Conservation (phyloP, 768 basidiomycete genomes). For the Boletellus ananiceps region DNA sequence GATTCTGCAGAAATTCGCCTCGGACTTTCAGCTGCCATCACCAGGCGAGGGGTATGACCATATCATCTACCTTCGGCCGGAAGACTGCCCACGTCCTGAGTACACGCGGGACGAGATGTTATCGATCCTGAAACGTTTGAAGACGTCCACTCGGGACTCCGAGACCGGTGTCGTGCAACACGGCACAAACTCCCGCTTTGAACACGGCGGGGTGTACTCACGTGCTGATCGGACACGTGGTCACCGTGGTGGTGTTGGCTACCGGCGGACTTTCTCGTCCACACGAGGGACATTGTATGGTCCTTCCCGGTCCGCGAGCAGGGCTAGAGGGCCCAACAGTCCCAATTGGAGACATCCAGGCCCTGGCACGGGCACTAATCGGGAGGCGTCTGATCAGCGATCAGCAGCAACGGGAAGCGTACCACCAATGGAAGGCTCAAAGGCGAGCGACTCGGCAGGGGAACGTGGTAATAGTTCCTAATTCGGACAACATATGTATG, state of each 20-base stretch:
- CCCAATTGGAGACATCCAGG: constrained; percentile 18
- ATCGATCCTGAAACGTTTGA: constrained; percentile 49
- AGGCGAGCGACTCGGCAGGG: constrained; percentile 18
- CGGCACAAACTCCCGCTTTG: constrained; percentile 6
- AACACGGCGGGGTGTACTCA: constrained; percentile 5
- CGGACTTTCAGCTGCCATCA: constrained; percentile 53
- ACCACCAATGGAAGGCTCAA: constrained; percentile 24
- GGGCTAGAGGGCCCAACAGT: constrained; percentile 12
- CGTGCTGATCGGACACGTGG: constrained; percentile 20
- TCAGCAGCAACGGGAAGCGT: constrained; percentile 6
- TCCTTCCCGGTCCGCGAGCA: constrained; percentile 13
- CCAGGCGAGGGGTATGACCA: constrained; percentile 63
- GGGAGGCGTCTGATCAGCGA: constrained; percentile 16
- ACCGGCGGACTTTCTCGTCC: constrained; percentile 11
- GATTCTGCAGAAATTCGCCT: constrained; percentile 62
- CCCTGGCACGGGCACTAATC: constrained; percentile 9
- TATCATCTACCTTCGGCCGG: constrained; percentile 38
- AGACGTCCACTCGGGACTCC: constrained; percentile 22
- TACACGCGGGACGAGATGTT: constrained; percentile 52
- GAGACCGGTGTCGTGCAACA: constrained; percentile 6
- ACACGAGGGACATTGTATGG: constrained; percentile 12
- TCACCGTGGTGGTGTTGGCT: constrained; percentile 11
- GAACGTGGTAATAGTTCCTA: constrained; percentile 22
- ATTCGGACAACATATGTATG: constrained; percentile 7
- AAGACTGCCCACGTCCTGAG: constrained; percentile 36